Percentiles rank a stretch among this genome's conserved stretches.
These are phyloP conservation scores for Hemisphaericaspora lyxosophila DNA, from an alignment of 1,139 yeast species.

Conservation along the genomic window DNA sequence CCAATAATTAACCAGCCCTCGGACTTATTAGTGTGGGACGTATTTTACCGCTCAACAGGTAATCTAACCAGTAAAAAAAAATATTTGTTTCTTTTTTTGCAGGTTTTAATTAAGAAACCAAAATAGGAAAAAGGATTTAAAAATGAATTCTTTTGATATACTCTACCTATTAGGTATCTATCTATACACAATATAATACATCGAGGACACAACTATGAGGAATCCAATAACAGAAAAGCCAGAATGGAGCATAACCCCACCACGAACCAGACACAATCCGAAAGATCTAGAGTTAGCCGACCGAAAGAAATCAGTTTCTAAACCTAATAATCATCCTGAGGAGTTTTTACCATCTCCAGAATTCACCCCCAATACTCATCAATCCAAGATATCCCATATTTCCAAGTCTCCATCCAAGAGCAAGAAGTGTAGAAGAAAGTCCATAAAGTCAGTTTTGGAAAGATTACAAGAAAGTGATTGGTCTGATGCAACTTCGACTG, in stretches of 20 bases:
- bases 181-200: neutral
- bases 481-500: too few relatives aligned
- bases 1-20: too few relatives aligned
- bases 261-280: neutral
- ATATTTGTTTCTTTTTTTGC: neutral
- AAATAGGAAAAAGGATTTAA: neutral
- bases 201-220: too few relatives aligned
- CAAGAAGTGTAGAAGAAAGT: neutral
- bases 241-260: neutral
- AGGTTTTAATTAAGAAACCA: neutral
- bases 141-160: neutral
- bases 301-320: too few relatives aligned
- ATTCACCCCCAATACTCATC: neutral
- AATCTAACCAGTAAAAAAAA: neutral
- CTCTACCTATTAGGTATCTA: neutral
- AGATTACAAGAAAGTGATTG: neutral
- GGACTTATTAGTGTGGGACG: too few relatives aligned
- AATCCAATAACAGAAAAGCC: neutral
- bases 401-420: neutral
- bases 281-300: neutral
- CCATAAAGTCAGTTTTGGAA: neutral
- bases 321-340: neutral
- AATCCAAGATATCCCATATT: too few relatives aligned
- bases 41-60: too few relatives aligned
- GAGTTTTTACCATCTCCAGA: neutral